phyloP scores from a whole-genome alignment of 2,329 filamentous ascomycete genomes.

The Pseudogymnoascus destructans region DNA sequence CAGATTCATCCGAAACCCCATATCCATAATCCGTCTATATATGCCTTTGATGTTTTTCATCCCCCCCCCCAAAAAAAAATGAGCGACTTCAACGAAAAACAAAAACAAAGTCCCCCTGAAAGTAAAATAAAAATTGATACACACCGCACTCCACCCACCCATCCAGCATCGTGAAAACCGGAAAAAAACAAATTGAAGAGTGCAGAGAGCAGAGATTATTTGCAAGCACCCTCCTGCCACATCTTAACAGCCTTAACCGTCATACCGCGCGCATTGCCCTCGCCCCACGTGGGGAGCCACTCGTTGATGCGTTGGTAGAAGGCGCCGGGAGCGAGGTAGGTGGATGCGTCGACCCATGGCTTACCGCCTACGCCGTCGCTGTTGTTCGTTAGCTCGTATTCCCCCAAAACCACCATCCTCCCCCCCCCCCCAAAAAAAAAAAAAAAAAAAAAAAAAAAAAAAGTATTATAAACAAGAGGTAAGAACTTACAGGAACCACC shows the following conservation, averaged over 20 bases:
- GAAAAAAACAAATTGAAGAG: not conserved
- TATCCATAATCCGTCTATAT: conserved; percentile 2
- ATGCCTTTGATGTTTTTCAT: not conserved
- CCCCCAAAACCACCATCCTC: not conserved
- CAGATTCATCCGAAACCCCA: not conserved
- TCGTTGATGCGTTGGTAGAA: conserved; percentile 31
- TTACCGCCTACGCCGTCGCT: conserved; percentile 33
- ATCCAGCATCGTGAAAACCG: not conserved
- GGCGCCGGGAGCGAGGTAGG: conserved; percentile 27
- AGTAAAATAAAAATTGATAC: not conserved
- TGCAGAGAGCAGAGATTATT: not conserved
- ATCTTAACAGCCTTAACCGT: conserved; percentile 35
- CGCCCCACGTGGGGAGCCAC: conserved; percentile 37
- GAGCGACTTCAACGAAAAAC: not conserved
- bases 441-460: not conserved
- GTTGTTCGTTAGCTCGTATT: conserved; percentile 11
- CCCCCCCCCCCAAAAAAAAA: not conserved
- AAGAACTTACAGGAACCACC: conserved; percentile 32
- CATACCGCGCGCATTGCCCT: conserved; percentile 32
- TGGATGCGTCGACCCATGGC: conserved; percentile 34
- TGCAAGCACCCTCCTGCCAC: conserved; percentile 31
- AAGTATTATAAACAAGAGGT: not conserved
- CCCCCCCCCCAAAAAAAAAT: not conserved
- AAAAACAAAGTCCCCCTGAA: not conserved
- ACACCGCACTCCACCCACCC: not conserved